Evolutionary conservation across 2,329 filamentous ascomycete species (phyloP), one percentile per base, ranked within the genome.

Genomic region (Zymoseptoria crescenta): DNA sequence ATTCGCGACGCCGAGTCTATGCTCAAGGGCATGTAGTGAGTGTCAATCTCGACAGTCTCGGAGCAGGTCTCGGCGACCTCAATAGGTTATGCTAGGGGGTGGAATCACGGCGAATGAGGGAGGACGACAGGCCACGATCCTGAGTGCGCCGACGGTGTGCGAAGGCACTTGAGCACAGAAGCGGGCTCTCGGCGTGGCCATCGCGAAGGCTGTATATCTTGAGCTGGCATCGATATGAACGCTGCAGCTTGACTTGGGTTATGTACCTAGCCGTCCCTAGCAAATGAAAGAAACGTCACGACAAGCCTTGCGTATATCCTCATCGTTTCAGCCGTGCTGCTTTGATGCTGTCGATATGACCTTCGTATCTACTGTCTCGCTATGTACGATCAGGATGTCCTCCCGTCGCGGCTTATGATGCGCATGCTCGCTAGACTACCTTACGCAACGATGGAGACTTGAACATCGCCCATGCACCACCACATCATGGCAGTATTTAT

Each of bases 1-100:
- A 83, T 87, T 64, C 76, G 78, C 55, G 79, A 85, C 67, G 69
- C 74, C 2, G 70, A 79, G 57, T 70, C 70, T 28, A 75, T 80
- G 74, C 66, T 79, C 48, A 64, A 65, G 49, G 68, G 68, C n/a
- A 69, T 63, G 35, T 45, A 45, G n/a, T 45, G 35, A 45, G 2
- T 24, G 24, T 24, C 24, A 24, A 24, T 24, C 24, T 24, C 24
- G 4, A 24, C 24, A 24, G 24, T 24, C 24, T 24, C 24, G 24
- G 24, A 24, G 24, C 24, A 24, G 35, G 35, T 45, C 35, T 45
- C 4, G 35, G 35, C 35, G 35, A 10, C 29, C 29, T 30, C 13
- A 13, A 45, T 16, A n/a, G 24, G 24, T 24, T 24, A 24, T 24
- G 24, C 24, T 24, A 41, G n/a, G 35, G 35, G 35, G n/a, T 2